Conservation (phyloP, 2,329 filamentous ascomycete species). For the Colletotrichum sp. region DNA sequence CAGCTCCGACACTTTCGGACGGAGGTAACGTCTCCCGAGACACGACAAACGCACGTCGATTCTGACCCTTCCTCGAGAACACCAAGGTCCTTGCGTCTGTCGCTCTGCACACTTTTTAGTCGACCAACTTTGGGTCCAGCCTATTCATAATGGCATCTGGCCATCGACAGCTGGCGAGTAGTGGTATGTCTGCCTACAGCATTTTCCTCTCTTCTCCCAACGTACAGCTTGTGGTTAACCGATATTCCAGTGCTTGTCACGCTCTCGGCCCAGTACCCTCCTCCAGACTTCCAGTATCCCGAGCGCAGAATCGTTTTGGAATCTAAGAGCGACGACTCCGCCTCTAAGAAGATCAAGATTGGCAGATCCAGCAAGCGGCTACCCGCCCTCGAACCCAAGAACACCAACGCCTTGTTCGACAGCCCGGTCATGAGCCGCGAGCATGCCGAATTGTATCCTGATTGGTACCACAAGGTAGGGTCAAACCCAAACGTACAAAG, state of each 20-base stretch:
- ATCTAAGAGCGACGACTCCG: conserved; percentile 18
- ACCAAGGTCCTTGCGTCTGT: background rate
- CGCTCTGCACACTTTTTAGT: background rate
- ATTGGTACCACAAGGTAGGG: conserved; percentile 49
- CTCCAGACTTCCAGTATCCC: background rate
- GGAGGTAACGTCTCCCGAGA: background rate
- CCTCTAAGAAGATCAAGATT: conserved; percentile 32
- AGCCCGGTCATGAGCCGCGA: conserved; percentile 74
- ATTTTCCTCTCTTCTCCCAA: background rate
- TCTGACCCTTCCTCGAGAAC: background rate
- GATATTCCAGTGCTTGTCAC: conserved; percentile 32
- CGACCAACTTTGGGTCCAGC: background rate
- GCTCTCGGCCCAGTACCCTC: conserved; percentile 28
- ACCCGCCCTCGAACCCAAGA: conserved; percentile 33
- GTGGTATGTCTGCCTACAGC: background rate
- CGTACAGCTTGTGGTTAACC: background rate
- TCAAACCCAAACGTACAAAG: background rate
- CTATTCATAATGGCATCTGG: conserved; percentile 5
- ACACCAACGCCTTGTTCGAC: conserved; percentile 70
- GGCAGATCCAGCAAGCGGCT: conserved; percentile 51
- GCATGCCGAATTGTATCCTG: conserved; percentile 63
- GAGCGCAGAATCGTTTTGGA: conserved; percentile 33
- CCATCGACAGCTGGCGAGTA: background rate
- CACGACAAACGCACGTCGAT: background rate
- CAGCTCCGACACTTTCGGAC: conserved; percentile 13